phyloP scores from a whole-genome alignment of 139 green algal species.

The Axilococcus clingmanii region DNA sequence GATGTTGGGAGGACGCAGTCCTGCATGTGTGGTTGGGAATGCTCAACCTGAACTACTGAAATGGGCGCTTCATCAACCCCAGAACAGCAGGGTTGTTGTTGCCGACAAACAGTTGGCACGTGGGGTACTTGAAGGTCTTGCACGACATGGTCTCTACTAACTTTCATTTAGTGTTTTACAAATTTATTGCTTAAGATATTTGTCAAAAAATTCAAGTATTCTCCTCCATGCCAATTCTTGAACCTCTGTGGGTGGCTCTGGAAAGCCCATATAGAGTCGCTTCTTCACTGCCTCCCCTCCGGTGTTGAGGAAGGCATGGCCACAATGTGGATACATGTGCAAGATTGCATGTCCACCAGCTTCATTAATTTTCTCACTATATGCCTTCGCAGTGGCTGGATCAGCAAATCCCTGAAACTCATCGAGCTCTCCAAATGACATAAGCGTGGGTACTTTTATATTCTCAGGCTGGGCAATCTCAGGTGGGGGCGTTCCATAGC shows the following conservation, averaged over 20 bases:
- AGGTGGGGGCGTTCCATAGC: constrained; percentile 50
- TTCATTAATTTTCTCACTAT: constrained; percentile 33
- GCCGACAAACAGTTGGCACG: constrained; percentile 42
- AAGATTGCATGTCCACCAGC: constrained; percentile 33
- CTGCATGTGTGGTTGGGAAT: constrained; percentile 70
- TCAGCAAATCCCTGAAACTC: constrained; percentile 32
- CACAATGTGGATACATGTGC: constrained; percentile 35
- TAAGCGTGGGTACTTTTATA: constrained; percentile 36
- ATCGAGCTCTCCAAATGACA: constrained; percentile 35
- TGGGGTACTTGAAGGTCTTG: constrained; percentile 65
- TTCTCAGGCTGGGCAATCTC: constrained; percentile 26
- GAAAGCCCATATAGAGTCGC: constrained; percentile 24
- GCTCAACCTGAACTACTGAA: constrained; percentile 60
- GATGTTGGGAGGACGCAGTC: constrained; percentile 65
- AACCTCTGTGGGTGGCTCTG: constrained; percentile 4
- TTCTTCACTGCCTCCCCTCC: constrained; percentile 9
- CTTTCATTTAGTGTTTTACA: too few relatives aligned
- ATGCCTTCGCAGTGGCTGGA: constrained; percentile 16
- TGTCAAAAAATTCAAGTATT: constrained; percentile 11
- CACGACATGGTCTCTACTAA: constrained; percentile 53
- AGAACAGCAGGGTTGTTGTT: constrained; percentile 47
- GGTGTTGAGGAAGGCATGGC: constrained; percentile 48
- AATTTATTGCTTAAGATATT: constrained; percentile 17
- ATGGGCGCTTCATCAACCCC: constrained; percentile 54
- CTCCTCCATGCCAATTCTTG: constrained; percentile 17